Evolutionary conservation across 176 grass and related monocot species (phyloP).

Genomic region (Musa beccarii): DNA sequence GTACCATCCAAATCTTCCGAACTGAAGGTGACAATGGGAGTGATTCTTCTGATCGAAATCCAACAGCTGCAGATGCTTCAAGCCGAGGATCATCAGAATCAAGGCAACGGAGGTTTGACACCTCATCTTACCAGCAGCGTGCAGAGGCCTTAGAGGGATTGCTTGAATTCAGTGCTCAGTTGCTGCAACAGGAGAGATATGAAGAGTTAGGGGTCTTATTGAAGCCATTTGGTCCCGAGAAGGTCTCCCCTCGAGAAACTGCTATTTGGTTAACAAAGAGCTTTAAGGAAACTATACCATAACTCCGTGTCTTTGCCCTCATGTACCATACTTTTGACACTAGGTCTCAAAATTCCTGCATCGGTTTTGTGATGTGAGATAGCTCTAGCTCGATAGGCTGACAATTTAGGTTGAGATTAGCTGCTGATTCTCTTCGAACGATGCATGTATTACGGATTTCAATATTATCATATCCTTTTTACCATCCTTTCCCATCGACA

Average conservation of each 20-base stretch:
- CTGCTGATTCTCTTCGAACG: neutral
- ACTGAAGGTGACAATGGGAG: constrained; percentile 48
- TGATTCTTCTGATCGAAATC: constrained; percentile 47
- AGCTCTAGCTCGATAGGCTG: neutral
- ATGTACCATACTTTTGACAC: neutral
- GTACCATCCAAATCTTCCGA: constrained; percentile 58
- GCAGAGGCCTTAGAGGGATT: constrained; percentile 82
- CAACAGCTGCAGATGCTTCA: constrained; percentile 36
- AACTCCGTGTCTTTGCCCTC: neutral
- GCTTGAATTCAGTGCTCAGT: constrained; percentile 77
- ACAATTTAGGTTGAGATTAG: neutral
- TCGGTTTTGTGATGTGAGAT: neutral
- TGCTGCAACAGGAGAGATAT: constrained; percentile 81
- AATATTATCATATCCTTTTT: neutral
- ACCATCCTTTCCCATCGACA: neutral
- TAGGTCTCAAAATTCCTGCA: neutral
- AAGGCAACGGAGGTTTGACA: constrained; percentile 77
- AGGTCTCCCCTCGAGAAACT: constrained; percentile 71
- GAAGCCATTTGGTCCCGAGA: constrained; percentile 83
- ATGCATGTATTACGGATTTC: neutral
- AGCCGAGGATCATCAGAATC: constrained; percentile 80
- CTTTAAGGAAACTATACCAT: constrained; percentile 67
- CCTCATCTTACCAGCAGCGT: constrained; percentile 79
- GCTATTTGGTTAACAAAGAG: constrained; percentile 97
- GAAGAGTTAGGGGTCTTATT: constrained; percentile 70